phyloP scores from a whole-genome alignment of 1,284 basidiomycete species.

The Pseudozyma sp. region DNA sequence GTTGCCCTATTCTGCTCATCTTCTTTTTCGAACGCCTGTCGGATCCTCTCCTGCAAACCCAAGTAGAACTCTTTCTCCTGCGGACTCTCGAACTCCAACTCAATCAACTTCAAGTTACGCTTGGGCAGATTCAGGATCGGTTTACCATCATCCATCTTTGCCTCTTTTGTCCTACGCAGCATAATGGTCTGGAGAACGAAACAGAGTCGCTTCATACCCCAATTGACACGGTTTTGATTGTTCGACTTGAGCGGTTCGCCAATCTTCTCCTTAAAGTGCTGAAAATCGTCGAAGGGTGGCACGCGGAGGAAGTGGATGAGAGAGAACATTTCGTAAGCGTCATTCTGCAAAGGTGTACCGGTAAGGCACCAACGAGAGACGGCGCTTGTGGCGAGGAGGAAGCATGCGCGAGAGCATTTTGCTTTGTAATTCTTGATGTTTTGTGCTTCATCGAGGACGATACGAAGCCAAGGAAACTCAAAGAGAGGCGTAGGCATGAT shows the following conservation, averaged over 20 bases:
- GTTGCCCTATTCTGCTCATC: conserved; percentile 70
- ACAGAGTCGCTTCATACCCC: conserved; percentile 71
- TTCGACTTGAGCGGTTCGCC: conserved; percentile 76
- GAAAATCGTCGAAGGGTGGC: conserved; percentile 83
- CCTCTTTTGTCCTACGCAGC: conserved; percentile 88
- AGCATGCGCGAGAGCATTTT: conserved; percentile 82
- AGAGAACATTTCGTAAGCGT: conserved; percentile 87
- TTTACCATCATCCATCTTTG: conserved; percentile 75
- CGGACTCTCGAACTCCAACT: conserved; percentile 70
- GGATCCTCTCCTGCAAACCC: conserved; percentile 81
- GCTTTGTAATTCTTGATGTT: conserved; percentile 94
- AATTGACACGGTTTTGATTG: conserved; percentile 60
- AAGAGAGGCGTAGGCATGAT: conserved; percentile 75
- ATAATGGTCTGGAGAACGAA: conserved; percentile 87
- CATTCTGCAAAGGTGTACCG: conserved; percentile 77
- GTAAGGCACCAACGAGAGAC: conserved; percentile 68
- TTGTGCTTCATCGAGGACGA: conserved; percentile 94
- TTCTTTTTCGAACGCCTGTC: conserved; percentile 73
- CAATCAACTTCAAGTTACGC: conserved; percentile 79
- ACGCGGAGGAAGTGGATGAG: conserved; percentile 89
- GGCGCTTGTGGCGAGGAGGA: conserved; percentile 73
- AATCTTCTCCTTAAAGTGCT: conserved; percentile 82
- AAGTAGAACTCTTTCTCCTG: conserved; percentile 86
- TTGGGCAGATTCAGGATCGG: conserved; percentile 85
- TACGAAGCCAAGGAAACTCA: conserved; percentile 82